phyloP scores from a whole-genome alignment of 192 early-diverging fungal genomes.

The Obelidium mucronatum region DNA sequence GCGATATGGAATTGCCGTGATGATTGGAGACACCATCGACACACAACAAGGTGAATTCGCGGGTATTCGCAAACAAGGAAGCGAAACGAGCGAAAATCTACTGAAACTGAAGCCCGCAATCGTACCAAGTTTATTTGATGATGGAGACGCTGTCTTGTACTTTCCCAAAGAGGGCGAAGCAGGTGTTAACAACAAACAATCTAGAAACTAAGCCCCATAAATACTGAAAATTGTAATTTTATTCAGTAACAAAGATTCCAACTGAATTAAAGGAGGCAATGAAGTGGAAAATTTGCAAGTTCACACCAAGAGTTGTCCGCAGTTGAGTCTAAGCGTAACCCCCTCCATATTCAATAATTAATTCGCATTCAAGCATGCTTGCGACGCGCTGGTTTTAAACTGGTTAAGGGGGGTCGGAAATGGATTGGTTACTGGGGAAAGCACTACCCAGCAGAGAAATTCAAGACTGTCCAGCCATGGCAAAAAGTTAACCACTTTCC shows the following conservation, averaged over 20 bases:
- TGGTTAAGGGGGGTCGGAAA: slow-evolving; percentile 42
- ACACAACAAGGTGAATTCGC: not conserved
- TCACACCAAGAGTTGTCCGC: slow-evolving; percentile 55
- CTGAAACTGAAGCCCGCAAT: slow-evolving; percentile 15
- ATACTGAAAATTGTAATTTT: not conserved
- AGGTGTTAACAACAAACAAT: not conserved
- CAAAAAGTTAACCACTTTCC: slow-evolving; percentile 65
- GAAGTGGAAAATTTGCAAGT: slow-evolving; percentile 54
- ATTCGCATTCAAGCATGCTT: slow-evolving; percentile 40
- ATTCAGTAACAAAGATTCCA: slow-evolving; percentile 33
- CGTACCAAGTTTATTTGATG: slow-evolving; percentile 43
- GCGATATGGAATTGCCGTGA: slow-evolving; percentile 27
- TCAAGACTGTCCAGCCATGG: slow-evolving; percentile 50
- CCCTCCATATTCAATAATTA: too few relatives aligned
- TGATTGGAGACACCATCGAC: not conserved
- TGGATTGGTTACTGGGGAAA: slow-evolving; percentile 61
- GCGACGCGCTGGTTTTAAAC: slow-evolving; percentile 46
- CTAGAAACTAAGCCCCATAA: not conserved
- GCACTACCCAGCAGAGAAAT: slow-evolving; percentile 46
- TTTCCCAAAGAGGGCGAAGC: slow-evolving; percentile 47
- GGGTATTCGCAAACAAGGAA: not conserved
- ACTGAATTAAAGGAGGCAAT: slow-evolving; percentile 31
- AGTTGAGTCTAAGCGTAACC: slow-evolving; percentile 38
- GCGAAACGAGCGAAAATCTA: not conserved
- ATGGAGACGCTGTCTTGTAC: slow-evolving; percentile 49